These are phyloP conservation scores for Trichosanthes cucumerina DNA, from an alignment of 306 rosid genomes.

Conservation along the genomic window DNA sequence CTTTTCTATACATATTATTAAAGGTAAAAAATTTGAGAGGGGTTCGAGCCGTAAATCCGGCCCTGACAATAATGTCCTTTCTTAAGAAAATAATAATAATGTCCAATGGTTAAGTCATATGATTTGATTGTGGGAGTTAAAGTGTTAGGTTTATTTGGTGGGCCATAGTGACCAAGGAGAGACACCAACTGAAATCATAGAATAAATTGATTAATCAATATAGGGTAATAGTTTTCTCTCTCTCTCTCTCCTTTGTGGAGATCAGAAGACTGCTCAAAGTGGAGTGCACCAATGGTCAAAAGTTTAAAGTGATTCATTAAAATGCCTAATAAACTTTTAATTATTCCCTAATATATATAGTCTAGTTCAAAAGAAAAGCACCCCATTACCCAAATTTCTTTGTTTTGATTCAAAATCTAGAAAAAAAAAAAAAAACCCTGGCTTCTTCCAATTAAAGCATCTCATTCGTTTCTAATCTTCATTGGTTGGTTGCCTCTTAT, in stretches of 20 bases:
- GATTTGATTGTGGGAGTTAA: not conserved
- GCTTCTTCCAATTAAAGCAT: not conserved
- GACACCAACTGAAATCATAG: not conserved
- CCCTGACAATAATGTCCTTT: too few species aligned
- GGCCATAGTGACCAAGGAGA: not conserved
- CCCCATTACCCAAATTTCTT: not conserved
- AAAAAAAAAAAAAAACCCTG: not conserved
- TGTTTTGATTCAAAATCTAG: not conserved
- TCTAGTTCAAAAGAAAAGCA: not conserved
- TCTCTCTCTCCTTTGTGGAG: not conserved
- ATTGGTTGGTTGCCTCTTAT: not conserved
- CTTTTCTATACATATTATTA: too few species aligned
- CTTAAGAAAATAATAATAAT: not conserved
- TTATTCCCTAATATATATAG: slow-evolving; percentile 1
- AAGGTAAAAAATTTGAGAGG: too few species aligned
- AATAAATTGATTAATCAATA: not conserved
- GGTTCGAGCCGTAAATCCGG: too few species aligned
- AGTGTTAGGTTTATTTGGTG: not conserved
- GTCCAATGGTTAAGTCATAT: not conserved
- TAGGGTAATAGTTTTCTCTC: not conserved
- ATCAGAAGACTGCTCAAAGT: not conserved
- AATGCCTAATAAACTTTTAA: not conserved
- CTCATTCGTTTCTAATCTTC: not conserved
- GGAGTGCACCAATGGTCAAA: slow-evolving; percentile 2
- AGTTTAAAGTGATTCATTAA: slow-evolving; percentile 1